Evolutionary conservation across 1,139 yeast species (phyloP).

Genomic region (Spencermartinsiella ligniputridi): DNA sequence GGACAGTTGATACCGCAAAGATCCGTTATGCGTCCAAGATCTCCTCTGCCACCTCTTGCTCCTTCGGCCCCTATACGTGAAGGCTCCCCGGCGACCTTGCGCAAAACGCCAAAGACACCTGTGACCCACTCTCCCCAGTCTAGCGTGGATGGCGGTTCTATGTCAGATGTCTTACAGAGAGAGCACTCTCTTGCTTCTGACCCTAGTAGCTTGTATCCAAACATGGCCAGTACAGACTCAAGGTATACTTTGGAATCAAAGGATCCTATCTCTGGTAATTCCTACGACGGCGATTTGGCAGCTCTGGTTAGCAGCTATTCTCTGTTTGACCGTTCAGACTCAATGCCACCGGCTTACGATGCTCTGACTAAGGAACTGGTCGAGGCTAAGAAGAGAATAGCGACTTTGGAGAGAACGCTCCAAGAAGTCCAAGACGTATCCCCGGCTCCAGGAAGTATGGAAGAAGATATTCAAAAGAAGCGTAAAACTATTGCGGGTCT

Average conservation of each 20-base stretch:
- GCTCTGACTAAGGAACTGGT: slow-evolving; percentile 25
- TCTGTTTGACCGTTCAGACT: not conserved
- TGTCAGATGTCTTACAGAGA: not conserved
- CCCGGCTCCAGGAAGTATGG: slow-evolving; percentile 7
- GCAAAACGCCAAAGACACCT: not conserved
- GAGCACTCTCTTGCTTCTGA: not conserved
- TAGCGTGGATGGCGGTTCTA: not conserved
- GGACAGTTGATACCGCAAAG: slow-evolving; percentile 19
- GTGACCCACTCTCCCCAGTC: not conserved
- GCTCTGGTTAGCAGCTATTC: not conserved
- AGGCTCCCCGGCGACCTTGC: not conserved
- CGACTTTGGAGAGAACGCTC: slow-evolving; percentile 31
- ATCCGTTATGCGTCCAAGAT: slow-evolving; percentile 19
- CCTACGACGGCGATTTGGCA: not conserved
- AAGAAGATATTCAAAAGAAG: slow-evolving; percentile 28
- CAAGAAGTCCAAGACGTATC: slow-evolving; percentile 19
- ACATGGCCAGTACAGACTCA: not conserved
- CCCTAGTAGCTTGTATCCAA: not conserved
- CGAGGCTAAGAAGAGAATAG: slow-evolving; percentile 30
- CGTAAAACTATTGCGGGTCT: slow-evolving; percentile 34
- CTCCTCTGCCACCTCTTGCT: slow-evolving; percentile 14
- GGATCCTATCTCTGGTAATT: not conserved
- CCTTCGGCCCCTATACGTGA: not conserved
- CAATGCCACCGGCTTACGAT: slow-evolving; percentile 4
- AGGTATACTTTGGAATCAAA: not conserved